A percentile compares a stretch with the other conserved stretches of the same genome.
phyloP scores from a whole-genome alignment of 2,329 filamentous ascomycete genomes.

The Rhexocercosporidium sp. region DNA sequence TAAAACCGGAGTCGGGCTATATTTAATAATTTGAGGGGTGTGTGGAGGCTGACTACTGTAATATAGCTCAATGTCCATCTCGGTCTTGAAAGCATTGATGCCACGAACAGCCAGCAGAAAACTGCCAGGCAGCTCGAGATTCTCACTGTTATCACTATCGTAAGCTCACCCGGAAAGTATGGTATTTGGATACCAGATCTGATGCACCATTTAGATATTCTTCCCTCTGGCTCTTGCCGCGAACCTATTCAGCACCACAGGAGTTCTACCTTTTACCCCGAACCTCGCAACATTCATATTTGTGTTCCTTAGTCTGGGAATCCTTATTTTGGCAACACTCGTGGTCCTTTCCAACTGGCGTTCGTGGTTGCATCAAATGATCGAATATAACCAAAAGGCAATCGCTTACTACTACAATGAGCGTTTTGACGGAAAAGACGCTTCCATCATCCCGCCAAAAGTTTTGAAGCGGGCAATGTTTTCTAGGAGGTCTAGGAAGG shows the following conservation, averaged over 20 bases:
- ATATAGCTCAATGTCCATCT: conserved; percentile 11
- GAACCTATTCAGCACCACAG: conserved; percentile 7
- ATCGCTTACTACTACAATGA: neutral
- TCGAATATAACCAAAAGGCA: neutral
- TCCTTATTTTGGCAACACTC: conserved; percentile 13
- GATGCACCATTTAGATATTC: conserved; percentile 4
- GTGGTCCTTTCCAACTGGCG: conserved; percentile 11
- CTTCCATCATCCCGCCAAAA: neutral
- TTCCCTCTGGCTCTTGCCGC: conserved; percentile 17
- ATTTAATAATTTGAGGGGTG: neutral
- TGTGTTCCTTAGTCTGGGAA: conserved; percentile 6
- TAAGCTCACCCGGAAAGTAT: neutral
- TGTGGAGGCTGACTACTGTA: neutral
- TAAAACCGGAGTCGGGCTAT: neutral
- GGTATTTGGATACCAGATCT: neutral
- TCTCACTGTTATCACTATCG: conserved; percentile 16
- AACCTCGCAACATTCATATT: conserved; percentile 3
- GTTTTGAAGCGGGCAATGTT: neutral
- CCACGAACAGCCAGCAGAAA: conserved; percentile 6
- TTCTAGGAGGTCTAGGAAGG: neutral
- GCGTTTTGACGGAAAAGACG: neutral
- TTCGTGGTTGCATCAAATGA: neutral
- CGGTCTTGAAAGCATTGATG: conserved; percentile 14
- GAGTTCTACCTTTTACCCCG: conserved; percentile 15
- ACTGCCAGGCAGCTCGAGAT: conserved; percentile 10